These are phyloP conservation scores for Eucommia ulmoides DNA, from an alignment of 257 asterid genomes.

Conservation along the genomic window DNA sequence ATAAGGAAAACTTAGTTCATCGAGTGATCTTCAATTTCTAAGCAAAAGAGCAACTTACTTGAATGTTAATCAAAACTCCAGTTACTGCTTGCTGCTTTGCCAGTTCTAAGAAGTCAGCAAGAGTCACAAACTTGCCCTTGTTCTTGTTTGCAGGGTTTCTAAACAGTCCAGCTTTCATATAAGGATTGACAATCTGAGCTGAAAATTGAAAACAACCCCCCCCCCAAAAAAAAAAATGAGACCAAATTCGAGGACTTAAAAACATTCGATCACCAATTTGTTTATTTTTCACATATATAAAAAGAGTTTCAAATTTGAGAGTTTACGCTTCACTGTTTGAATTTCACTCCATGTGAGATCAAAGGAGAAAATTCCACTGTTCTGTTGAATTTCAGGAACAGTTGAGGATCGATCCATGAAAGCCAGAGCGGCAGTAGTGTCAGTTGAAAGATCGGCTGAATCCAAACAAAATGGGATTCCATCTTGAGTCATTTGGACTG, in stretches of 20 bases:
- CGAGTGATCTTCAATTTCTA: background rate
- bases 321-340: constrained; percentile 55
- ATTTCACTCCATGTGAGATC: constrained; percentile 70
- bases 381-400: constrained; percentile 39
- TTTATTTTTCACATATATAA: too few relatives aligned
- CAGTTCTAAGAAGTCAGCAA: constrained; percentile 53
- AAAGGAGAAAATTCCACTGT: constrained; percentile 73
- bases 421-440: constrained; percentile 62
- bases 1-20: background rate
- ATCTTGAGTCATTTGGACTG: constrained; percentile 81
- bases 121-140: constrained; percentile 54
- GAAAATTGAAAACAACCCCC: constrained; percentile 8
- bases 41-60: constrained; percentile 16
- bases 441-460: constrained; percentile 52
- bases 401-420: constrained; percentile 35
- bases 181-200: constrained; percentile 53
- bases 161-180: constrained; percentile 14
- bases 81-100: constrained; percentile 42
- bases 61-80: constrained; percentile 41
- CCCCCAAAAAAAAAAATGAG: background rate
- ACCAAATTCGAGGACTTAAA: too few relatives aligned
- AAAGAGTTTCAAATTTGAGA: background rate
- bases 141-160: constrained; percentile 66
- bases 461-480: constrained; percentile 77
- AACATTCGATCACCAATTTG: too few relatives aligned